Evolutionary conservation across 2,329 filamentous ascomycete species (phyloP).

Genomic region (Scytalidium sp.): DNA sequence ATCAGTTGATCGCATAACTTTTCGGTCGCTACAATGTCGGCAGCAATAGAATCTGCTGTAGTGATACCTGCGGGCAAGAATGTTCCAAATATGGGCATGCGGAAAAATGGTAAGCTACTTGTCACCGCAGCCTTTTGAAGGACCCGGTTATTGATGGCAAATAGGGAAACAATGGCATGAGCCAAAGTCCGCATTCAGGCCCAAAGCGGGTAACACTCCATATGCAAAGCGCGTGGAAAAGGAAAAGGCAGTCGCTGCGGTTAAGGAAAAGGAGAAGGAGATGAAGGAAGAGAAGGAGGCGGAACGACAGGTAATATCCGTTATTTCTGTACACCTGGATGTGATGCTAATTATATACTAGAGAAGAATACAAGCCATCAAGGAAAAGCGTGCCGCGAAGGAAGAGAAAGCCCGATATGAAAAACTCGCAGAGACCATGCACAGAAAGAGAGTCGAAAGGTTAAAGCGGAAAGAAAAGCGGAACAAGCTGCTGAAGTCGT

Average conservation of each 20-base stretch:
- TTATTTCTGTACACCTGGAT: neutral
- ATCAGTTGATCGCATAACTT: no score
- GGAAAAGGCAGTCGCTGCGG: slow-evolving; percentile 66
- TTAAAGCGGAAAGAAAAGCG: slow-evolving; percentile 95
- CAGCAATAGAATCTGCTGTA: slow-evolving; percentile 12
- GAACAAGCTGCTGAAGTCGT: slow-evolving; percentile 76
- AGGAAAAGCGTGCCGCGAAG: slow-evolving; percentile 82
- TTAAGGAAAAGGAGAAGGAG: slow-evolving; percentile 91
- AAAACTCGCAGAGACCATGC: slow-evolving; percentile 97
- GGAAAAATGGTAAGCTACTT: slow-evolving; percentile 76
- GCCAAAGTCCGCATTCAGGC: slow-evolving; percentile 81
- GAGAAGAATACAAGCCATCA: slow-evolving; percentile 75
- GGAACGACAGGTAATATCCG: slow-evolving; percentile 66
- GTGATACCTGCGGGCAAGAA: slow-evolving; percentile 2
- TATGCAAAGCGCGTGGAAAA: slow-evolving; percentile 74
- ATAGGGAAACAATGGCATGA: slow-evolving; percentile 94
- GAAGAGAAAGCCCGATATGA: slow-evolving; percentile 91
- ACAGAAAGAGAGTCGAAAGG: slow-evolving; percentile 89
- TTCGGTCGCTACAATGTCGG: slow-evolving; percentile 21
- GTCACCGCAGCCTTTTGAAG: neutral
- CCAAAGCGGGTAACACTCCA: slow-evolving; percentile 70
- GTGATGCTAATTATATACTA: slow-evolving; percentile 33
- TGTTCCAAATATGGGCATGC: slow-evolving; percentile 53
- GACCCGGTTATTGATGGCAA: slow-evolving; percentile 14
- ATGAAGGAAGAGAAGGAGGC: slow-evolving; percentile 94